Base-by-base conservation (phyloP, 345 rosid species). In the Diplotaxis tenuifolia region DNA sequence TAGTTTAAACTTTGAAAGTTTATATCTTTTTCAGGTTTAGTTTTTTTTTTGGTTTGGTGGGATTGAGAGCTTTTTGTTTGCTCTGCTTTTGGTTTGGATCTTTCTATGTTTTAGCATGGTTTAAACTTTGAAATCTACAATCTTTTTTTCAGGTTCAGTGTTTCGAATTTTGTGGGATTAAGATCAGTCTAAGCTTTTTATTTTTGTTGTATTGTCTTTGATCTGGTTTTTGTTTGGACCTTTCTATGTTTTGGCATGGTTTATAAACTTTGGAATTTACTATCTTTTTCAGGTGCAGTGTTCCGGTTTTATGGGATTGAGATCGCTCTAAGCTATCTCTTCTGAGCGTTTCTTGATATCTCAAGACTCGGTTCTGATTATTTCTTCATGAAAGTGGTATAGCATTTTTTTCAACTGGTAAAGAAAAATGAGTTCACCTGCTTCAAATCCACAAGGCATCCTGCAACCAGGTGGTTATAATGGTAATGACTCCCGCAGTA, bases 361-460 rank as follows among this genome's bases (percentile, higher is more conserved):
- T 3, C 42, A 52, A n/a, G 22, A 20, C 10, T n/a, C 53, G 61
- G 12, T 66, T 52, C 57, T 34, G 32, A 28, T 23, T 55, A 3
- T 9, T 72, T 6, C 27, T 36, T 9, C 63, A 23, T 8, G 49
- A 14, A 42, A 42, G 49, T 42, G 49, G 49, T 42, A 47, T 53
- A 75, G 79, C 25, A 80, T 47, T 68, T 75, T 68, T 75, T 42
- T 42, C 58, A 55, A 79, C 57, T 59, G 72, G 14, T 67, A 68
- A 32, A 55, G 45, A 70, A 29, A 83, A 67, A 89, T 86, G 93
- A 85, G 81, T 65, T 86, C 86, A 28, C 80, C 86, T 9, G 53
- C 81, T 74, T 82, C 92, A 34, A 50, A 77, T 5, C 78, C 88
- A 61, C 79, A 45, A 54, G 80, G 75, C 45, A 27, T 74, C 23